Base-by-base conservation (phyloP, 1,139 yeast genomes). In the Kurtzmaniella quercitrusa region DNA sequence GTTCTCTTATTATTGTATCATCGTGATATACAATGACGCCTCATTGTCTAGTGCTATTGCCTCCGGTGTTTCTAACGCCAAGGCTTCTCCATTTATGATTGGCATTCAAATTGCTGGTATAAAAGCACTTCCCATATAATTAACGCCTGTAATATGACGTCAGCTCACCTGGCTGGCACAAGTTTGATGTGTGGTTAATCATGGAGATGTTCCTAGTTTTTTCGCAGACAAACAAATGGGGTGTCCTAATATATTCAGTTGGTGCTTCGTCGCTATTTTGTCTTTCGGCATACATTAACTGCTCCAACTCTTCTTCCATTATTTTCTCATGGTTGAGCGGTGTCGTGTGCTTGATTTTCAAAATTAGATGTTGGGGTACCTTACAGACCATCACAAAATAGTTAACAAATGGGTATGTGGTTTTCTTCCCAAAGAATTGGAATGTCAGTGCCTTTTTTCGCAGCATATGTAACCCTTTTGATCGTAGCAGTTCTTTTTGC, bases 151-250 rank as follows among this genome's bases (percentile, higher is more conserved):
- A 39, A 29, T 21, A 29, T 40, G 19, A 31, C 34, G 12, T 34
- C 38, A 29, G 29, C 31, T 29, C 17, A 39, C 37, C 27, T 19
- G 37, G 37, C 80, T 2, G 78, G 79, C 40, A 76, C 75, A 55
- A 77, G 76, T 43, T 78, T 77, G 37, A 57, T 82, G 46, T 83
- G 77, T 85, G 68, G 75, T 87, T 10, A 67, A 72, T 47, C 77
- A 74, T 44, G 83, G 83, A 6, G 73, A 73, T 54, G 86, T 87
- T 12, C 93, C 93, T 47, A 64, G 62, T 50, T 60, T 72, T 46
- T 70, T 85, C 50, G 74, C 72, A 68, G 50, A 73, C 82, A 43
- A 81, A 77, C 64, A 73, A 73, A 56, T 65, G 68, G 37, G 91
- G 89, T 48, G 81, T 81, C 47, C 91, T 90, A 34, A 18, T 41